Conservation (phyloP, 73 alveolate genomes). For the Uronychia setigera region DNA sequence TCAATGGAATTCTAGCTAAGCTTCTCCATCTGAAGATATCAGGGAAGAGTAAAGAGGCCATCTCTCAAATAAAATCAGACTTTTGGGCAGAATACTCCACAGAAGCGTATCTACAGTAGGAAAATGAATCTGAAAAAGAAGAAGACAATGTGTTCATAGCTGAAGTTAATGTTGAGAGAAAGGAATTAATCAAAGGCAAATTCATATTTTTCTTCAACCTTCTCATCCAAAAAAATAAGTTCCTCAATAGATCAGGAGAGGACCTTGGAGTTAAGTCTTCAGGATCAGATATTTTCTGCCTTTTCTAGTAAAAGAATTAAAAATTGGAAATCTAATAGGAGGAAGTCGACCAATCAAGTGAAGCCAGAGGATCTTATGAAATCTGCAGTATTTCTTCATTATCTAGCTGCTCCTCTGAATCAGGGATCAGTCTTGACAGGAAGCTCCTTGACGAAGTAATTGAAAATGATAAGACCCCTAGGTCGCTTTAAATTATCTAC, state of each 20-base stretch:
- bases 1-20: too few species aligned
- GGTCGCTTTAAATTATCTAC: neutral
- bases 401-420: neutral
- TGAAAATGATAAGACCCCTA: neutral
- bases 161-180: too few species aligned
- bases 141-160: too few species aligned
- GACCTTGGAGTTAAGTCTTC: too few species aligned
- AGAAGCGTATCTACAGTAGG: too few species aligned
- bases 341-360: neutral
- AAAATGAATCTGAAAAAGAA: too few species aligned
- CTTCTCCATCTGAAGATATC: too few species aligned
- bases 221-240: neutral
- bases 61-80: too few species aligned
- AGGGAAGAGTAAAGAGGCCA: too few species aligned
- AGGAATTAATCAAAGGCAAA: neutral
- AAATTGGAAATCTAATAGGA: neutral
- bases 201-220: neutral
- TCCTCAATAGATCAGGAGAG: too few species aligned
- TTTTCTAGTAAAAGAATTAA: neutral
- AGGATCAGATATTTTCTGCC: too few species aligned
- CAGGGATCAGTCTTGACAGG: neutral
- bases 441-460: neutral
- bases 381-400: neutral
- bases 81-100: too few species aligned
- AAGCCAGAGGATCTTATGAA: neutral